These are phyloP conservation scores for Ampelomyces quisqualis DNA, from an alignment of 2,329 filamentous ascomycete species.

Conservation along the genomic window DNA sequence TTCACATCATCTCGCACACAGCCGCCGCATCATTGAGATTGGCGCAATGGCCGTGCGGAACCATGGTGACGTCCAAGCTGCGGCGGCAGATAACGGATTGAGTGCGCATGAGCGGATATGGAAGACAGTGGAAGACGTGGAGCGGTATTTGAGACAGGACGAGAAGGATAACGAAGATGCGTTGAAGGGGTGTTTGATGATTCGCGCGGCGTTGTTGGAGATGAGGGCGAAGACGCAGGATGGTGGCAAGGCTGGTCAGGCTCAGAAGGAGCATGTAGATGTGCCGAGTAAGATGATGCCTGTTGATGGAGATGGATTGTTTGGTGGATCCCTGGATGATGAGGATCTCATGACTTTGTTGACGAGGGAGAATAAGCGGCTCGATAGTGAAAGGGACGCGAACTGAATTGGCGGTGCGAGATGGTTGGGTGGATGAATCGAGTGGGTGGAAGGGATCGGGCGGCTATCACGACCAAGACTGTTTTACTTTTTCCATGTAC, in stretches of 20 bases:
- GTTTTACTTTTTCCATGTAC: neutral
- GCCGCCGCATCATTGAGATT: constrained; percentile 32
- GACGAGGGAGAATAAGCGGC: constrained; percentile 10
- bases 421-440: no score
- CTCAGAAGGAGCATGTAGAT: neutral
- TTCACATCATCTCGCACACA: constrained; percentile 17
- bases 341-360: constrained; percentile 12
- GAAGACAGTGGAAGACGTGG: constrained; percentile 21
- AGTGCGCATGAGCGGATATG: constrained; percentile 5
- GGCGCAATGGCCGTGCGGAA: constrained; percentile 31
- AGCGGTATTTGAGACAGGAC: constrained; percentile 15
- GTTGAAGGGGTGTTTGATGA: constrained; percentile 20
- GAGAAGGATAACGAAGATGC: constrained; percentile 13
- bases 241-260: neutral
- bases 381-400: neutral
- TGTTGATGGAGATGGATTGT: constrained; percentile 1
- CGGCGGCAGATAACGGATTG: neutral
- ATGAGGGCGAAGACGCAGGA: neutral
- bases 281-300: constrained; percentile 4
- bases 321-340: constrained; percentile 3
- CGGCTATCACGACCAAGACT: no score
- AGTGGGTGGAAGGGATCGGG: no score
- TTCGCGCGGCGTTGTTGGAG: constrained; percentile 10
- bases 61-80: constrained; percentile 5
- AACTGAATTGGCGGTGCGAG: neutral